Conservation (phyloP, 129 eudicot species). For the Pulicaria dysenterica region DNA sequence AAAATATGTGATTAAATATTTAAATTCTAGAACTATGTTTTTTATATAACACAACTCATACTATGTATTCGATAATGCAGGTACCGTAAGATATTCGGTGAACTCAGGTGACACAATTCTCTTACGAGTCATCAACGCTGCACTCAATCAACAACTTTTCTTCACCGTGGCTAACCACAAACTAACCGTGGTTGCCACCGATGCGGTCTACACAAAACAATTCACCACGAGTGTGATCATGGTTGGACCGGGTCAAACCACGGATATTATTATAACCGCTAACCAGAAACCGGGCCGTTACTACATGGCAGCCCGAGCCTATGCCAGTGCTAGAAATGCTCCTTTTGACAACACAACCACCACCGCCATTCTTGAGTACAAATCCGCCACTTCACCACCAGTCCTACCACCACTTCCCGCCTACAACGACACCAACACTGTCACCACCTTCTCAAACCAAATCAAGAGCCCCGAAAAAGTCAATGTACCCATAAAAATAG, state of each 20-base stretch:
- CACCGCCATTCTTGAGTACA: constrained; percentile 73
- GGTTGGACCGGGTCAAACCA: constrained; percentile 87
- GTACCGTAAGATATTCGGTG: constrained; percentile 47
- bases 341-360: constrained; percentile 83
- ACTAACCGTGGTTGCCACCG: constrained; percentile 72
- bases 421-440: constrained; percentile 71
- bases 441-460: constrained; percentile 48
- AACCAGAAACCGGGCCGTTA: constrained; percentile 64
- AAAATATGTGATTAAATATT: too few species aligned
- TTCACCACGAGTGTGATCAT: constrained; percentile 59
- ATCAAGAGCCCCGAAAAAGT: constrained; percentile 52
- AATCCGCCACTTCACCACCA: constrained; percentile 40
- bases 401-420: constrained; percentile 62
- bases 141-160: constrained; percentile 84
- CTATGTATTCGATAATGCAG: constrained; percentile 37
- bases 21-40: too few species aligned
- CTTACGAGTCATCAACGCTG: constrained; percentile 81
- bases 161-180: constrained; percentile 69
- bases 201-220: constrained; percentile 71
- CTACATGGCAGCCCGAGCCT: constrained; percentile 84
- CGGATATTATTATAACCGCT: constrained; percentile 65
- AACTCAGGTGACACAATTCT: constrained; percentile 63
- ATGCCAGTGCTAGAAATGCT: constrained; percentile 56
- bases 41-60: too few species aligned
- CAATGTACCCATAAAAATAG: constrained; percentile 52